Percentiles rank a stretch among this genome's conserved stretches.
These are phyloP conservation scores for Ophiocordyceps sinensis DNA, from an alignment of 2,329 filamentous ascomycete species.

Conservation along the genomic window DNA sequence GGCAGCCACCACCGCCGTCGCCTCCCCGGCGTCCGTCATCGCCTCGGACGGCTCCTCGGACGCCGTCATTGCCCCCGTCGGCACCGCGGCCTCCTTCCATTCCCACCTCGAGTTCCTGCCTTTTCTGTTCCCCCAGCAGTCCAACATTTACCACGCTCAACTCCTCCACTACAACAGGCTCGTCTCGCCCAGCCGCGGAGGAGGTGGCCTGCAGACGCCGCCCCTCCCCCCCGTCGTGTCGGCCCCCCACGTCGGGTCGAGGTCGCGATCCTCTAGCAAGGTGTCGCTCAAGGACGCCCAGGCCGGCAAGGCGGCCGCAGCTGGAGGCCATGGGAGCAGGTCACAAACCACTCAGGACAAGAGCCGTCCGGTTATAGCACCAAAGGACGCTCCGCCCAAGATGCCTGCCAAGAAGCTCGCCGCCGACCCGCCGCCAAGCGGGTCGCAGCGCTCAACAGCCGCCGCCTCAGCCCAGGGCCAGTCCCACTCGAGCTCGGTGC, in stretches of 20 bases:
- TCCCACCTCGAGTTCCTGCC: slow-evolving; percentile 39
- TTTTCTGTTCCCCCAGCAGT: slow-evolving; percentile 43
- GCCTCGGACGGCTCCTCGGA: slow-evolving; percentile 18
- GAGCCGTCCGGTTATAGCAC: slow-evolving; percentile 47
- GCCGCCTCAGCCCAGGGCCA: slow-evolving; percentile 12
- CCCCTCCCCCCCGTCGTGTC: slow-evolving; percentile 41
- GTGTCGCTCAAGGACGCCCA: slow-evolving; percentile 39
- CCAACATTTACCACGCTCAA: slow-evolving; percentile 45
- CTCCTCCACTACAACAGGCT: slow-evolving; percentile 53
- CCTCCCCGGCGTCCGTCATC: slow-evolving; percentile 11
- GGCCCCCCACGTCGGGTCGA: slow-evolving; percentile 36
- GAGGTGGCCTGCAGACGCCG: slow-evolving; percentile 39
- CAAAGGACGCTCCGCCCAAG: slow-evolving; percentile 37
- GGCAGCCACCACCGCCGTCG: slow-evolving; percentile 12
- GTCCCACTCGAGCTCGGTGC: slow-evolving; percentile 70
- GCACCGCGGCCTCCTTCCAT: slow-evolving; percentile 17
- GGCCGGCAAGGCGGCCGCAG: slow-evolving; percentile 29
- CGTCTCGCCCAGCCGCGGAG: slow-evolving; percentile 37
- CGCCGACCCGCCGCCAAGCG: slow-evolving; percentile 15
- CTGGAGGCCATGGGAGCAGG: slow-evolving; percentile 53
- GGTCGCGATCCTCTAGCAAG: slow-evolving; percentile 46
- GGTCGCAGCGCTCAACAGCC: slow-evolving; percentile 14
- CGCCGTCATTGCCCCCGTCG: slow-evolving; percentile 7
- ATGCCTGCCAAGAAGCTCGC: slow-evolving; percentile 35
- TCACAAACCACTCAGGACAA: slow-evolving; percentile 39